phyloP scores from a whole-genome alignment of 2,329 filamentous ascomycete genomes.

The Cladobotryum mycophilum region DNA sequence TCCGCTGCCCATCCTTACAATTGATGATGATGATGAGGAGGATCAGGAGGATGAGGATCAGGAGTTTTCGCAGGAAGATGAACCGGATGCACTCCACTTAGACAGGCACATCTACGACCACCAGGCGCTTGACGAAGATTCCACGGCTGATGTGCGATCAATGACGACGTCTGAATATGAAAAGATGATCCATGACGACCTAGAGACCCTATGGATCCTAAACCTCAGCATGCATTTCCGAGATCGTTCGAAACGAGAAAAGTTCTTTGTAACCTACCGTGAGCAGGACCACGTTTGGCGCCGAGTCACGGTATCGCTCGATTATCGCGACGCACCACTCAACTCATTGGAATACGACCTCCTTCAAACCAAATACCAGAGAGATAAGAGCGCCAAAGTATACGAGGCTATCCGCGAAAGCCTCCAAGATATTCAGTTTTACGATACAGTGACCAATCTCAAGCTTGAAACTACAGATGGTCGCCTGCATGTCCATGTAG shows the following conservation, averaged over 20 bases:
- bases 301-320: constrained; percentile 85
- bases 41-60: no score
- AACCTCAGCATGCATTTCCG: constrained; percentile 98
- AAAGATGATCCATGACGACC: constrained; percentile 65
- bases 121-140: constrained; percentile 11
- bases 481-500: constrained; percentile 89
- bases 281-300: constrained; percentile 74
- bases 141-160: constrained; percentile 38
- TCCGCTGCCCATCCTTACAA: constrained; percentile 14
- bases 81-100: neutral
- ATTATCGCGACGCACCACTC: constrained; percentile 75
- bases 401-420: constrained; percentile 94
- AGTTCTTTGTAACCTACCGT: constrained; percentile 95
- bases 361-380: constrained; percentile 69
- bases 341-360: constrained; percentile 85
- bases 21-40: constrained; percentile 11
- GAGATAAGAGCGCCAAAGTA: constrained; percentile 87
- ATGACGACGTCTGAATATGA: constrained; percentile 52
- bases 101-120: neutral
- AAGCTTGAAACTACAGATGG: constrained; percentile 86
- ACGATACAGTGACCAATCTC: constrained; percentile 90
- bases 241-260: constrained; percentile 86
- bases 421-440: constrained; percentile 89
- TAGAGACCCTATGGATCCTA: constrained; percentile 87
- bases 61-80: neutral